Evolutionary conservation across 2,329 filamentous ascomycete genomes (phyloP), one percentile per base, ranked within the genome.

Genomic region (Blastomyces parvus): DNA sequence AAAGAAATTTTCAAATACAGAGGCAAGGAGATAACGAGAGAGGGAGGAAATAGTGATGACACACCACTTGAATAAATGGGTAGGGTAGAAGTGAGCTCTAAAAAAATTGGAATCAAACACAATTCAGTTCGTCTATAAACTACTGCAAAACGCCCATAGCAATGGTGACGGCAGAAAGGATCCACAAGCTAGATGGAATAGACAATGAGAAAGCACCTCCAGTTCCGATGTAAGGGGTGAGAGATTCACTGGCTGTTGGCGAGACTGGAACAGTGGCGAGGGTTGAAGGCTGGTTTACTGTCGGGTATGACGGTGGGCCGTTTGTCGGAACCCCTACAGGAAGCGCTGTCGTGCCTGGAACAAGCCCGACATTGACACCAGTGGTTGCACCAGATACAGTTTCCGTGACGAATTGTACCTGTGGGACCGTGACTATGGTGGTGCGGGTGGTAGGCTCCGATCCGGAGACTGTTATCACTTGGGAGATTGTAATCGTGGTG

Each of bases 361-460:
- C 67, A n/a, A 76, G 68, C 2, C 70, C 74, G 58, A 77, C 67
- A 9, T 69, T 72, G 8, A 70, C 62, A 27, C 64, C 64, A 22
- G 69, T 64, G 33, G 64, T 70, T 3, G 65, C 69, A 3, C 61
- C 70, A 14, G 69, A 63, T 6, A 69, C 53, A 27, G 64, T 70
- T 3, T 68, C 70, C 36, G 77, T 79, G 38, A 72, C 71, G 66
- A 79, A 79, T 40, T 68, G 72, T 53, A 81, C 76, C 60, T 77
- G 75, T 0, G 79, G 79, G 17, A 81, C 77, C 27, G 77, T 79
- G 65, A 78, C 70, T 6, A 75, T 76, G 64, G 70, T 74, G 46
- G 74, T 74, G 33, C 67, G 71, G 48, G 69, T 70, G 59, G 64
- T 66, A 13, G 64, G 57, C 5, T 48, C 25, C 1, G 59, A 42